Conservation (phyloP, 2,329 filamentous ascomycete species). For the Hypoxylon sp. region DNA sequence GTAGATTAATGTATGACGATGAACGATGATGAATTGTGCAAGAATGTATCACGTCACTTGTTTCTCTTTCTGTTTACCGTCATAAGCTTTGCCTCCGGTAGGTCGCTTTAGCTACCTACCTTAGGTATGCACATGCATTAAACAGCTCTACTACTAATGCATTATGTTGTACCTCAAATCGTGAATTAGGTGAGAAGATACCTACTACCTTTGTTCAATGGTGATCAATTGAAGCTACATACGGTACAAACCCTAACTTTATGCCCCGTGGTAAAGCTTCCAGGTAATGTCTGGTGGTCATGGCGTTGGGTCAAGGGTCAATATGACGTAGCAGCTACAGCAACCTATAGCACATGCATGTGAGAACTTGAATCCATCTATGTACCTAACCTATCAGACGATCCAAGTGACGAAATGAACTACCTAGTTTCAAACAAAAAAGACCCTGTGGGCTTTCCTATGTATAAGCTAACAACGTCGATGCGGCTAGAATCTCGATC, state of each 20-base stretch:
- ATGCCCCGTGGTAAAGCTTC: conserved; percentile 16
- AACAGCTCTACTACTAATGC: conserved; percentile 5
- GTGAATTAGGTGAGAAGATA: conserved; percentile 6
- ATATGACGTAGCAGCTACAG: conserved; percentile 42
- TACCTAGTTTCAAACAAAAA: conserved; percentile 34
- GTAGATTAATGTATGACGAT: conserved; percentile 41
- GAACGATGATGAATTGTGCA: conserved; percentile 40
- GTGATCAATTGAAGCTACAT: conserved; percentile 3
- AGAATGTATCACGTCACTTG: conserved; percentile 56
- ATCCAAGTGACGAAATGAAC: conserved; percentile 13
- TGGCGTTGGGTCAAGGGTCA: conserved; percentile 37
- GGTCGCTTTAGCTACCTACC: conserved; percentile 7
- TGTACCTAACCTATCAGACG: conserved; percentile 15
- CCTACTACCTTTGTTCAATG: conserved; percentile 1
- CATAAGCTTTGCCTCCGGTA: conserved; percentile 31
- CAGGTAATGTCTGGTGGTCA: conserved; percentile 29
- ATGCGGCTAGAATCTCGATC: conserved; percentile 46
- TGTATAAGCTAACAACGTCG: background rate
- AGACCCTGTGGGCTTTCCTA: conserved; percentile 7
- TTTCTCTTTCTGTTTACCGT: conserved; percentile 48
- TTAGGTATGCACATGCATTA: conserved; percentile 12
- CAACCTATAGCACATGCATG: conserved; percentile 14
- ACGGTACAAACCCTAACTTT: background rate
- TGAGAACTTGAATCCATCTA: conserved; percentile 3
- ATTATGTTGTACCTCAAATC: conserved; percentile 2